Evolutionary conservation across 768 basidiomycete genomes (phyloP), one percentile per base, ranked within the genome.

Genomic region (Austroboletus festivus): DNA sequence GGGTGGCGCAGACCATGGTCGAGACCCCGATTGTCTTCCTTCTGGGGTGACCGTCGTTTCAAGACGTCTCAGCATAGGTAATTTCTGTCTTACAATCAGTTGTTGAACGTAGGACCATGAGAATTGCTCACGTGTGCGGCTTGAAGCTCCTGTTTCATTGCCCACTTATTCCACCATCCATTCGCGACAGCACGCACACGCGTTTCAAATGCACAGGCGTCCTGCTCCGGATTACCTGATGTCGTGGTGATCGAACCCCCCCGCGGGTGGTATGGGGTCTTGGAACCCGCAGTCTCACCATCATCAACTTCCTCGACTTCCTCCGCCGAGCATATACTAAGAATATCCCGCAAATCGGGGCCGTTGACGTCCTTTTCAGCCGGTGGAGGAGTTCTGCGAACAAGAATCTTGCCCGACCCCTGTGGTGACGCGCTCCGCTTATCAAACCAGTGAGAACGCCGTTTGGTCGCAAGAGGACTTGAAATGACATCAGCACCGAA

Each of bases 161-260:
- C 72, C 78, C 78, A 83, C 46, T 70, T 71, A 10, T 73, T 67
- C 70, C 75, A 71, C 82, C 81, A 72, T 18, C 79, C 82, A 39
- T 64, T 67, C 38, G 70, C 72, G n/a, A 73, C 71, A 50, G 67
- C 64, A 41, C 74, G 64, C 30, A 57, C 63, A 44, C 70, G 70
- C 46, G 66, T 56, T 49, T 61, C 67, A 48, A 56, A 54, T 13
- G 59, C 61, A 42, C 51, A 30, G 3, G 52, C 35, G 48, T 66
- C 55, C 37, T 55, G 26, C 35, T 51, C 53, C 30, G 53, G 53
- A 40, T 69, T 66, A 9, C 67, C 65, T 26, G 66, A 64, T 35
- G 64, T 57, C 16, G 42, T 61, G 46, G 47, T 45, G 12, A 47
- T 30, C 30, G 55, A 47, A 35, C 40, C 19, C 4, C 71, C 71